Evolutionary conservation across 441 rosid genomes (phyloP).

Genomic region (Pelargonium cotyledonis): DNA sequence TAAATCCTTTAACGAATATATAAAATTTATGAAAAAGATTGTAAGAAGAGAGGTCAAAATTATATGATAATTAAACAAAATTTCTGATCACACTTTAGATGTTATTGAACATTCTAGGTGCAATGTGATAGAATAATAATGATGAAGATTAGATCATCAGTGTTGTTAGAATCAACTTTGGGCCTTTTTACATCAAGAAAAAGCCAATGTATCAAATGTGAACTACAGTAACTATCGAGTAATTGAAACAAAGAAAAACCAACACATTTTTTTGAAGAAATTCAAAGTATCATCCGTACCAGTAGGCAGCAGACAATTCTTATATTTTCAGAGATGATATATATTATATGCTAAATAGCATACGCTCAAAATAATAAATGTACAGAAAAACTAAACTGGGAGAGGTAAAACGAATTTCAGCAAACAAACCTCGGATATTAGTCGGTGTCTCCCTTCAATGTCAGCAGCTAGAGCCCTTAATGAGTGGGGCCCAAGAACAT

Average conservation of each 20-base stretch:
- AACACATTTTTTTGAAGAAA: neutral
- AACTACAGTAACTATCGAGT: neutral
- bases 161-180: too few relatives aligned
- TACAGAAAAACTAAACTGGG: neutral
- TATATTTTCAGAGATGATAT: neutral
- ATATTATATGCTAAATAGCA: neutral
- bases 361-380: neutral
- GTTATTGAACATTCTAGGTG: too few relatives aligned
- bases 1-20: too few relatives aligned
- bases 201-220: too few relatives aligned
- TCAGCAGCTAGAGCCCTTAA: slow-evolving; percentile 63
- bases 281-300: too few relatives aligned
- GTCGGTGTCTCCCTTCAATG: slow-evolving; percentile 57
- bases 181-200: too few relatives aligned
- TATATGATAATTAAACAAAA: too few relatives aligned
- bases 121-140: too few relatives aligned
- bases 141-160: too few relatives aligned
- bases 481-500: slow-evolving; percentile 55
- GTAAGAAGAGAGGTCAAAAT: too few relatives aligned
- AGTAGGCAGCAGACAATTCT: neutral
- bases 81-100: too few relatives aligned
- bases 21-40: too few relatives aligned
- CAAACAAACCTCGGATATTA: slow-evolving; percentile 65
- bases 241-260: neutral
- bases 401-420: neutral